Evolutionary conservation across 1,284 basidiomycete species (phyloP).

Genomic region (Erythrobasidium hasegawianum): DNA sequence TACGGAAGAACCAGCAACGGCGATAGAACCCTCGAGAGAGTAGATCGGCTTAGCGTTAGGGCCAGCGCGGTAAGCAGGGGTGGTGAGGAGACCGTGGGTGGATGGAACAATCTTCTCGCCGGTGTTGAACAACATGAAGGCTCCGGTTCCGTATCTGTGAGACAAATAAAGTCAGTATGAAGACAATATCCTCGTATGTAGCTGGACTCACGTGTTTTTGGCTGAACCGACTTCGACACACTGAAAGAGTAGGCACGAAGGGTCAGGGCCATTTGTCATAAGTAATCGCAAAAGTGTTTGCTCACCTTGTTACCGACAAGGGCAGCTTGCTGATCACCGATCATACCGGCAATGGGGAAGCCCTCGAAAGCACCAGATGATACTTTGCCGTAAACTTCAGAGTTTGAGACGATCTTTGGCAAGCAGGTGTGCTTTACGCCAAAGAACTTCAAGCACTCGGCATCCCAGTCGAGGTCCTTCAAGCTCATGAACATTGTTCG

Average conservation of each 20-base stretch:
- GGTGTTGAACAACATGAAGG: slow-evolving; percentile 90
- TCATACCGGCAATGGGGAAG: slow-evolving; percentile 81
- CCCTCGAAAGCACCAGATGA: slow-evolving; percentile 62
- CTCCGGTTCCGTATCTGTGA: slow-evolving; percentile 67
- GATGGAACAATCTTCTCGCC: slow-evolving; percentile 81
- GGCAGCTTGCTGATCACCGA: slow-evolving; percentile 96
- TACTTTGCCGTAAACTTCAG: slow-evolving; percentile 83
- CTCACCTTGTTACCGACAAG: slow-evolving; percentile 80
- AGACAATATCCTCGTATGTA: too few species aligned
- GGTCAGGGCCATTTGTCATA: not conserved
- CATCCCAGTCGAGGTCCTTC: slow-evolving; percentile 75
- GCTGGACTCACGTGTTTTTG: slow-evolving; percentile 64
- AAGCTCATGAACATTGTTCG: slow-evolving; percentile 89
- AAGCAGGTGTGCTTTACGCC: slow-evolving; percentile 71
- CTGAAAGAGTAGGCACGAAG: too few species aligned
- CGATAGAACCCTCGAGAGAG: slow-evolving; percentile 90
- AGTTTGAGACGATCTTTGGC: slow-evolving; percentile 83
- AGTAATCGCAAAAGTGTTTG: slow-evolving; percentile 23
- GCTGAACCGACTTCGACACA: slow-evolving; percentile 63
- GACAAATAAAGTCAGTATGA: too few species aligned
- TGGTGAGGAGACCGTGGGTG: slow-evolving; percentile 80
- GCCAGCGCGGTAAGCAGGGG: slow-evolving; percentile 89
- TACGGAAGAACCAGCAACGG: slow-evolving; percentile 90
- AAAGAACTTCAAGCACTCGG: slow-evolving; percentile 79
- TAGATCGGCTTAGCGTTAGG: slow-evolving; percentile 74